Conservation (phyloP, 495 filamentous ascomycete species). For the Astrothelium subdiscretum region DNA sequence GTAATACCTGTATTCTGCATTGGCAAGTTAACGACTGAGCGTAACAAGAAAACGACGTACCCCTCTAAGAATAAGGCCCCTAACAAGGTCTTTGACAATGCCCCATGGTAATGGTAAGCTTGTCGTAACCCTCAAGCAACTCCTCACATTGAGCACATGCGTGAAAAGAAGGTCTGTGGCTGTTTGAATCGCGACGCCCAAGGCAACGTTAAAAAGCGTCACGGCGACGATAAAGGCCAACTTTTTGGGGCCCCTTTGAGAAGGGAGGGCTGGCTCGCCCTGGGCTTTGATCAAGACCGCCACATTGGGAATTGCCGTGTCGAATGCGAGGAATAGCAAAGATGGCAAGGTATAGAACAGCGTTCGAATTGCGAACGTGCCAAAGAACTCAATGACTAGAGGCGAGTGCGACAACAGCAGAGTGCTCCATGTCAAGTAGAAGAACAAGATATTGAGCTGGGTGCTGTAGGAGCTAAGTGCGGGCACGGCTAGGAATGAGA, state of each 20-base stretch:
- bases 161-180: conserved; percentile 41
- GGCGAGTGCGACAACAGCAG: conserved; percentile 66
- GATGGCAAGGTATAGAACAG: conserved; percentile 67
- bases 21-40: neutral
- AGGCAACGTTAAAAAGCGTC: conserved; percentile 52
- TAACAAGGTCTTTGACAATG: conserved; percentile 41
- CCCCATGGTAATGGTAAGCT: conserved; percentile 50
- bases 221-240: conserved; percentile 35
- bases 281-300: conserved; percentile 57
- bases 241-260: conserved; percentile 17
- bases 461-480: conserved; percentile 55
- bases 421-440: conserved; percentile 83
- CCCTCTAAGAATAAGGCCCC: conserved; percentile 44
- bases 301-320: conserved; percentile 54
- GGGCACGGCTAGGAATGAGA: conserved; percentile 51
- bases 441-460: conserved; percentile 75
- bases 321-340: conserved; percentile 60
- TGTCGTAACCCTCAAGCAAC: conserved; percentile 46
- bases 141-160: conserved; percentile 37
- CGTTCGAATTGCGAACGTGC: conserved; percentile 53
- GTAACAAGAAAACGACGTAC: conserved; percentile 24
- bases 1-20: conserved; percentile 29
- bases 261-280: conserved; percentile 50
- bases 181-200: conserved; percentile 34
- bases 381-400: conserved; percentile 63